Base-by-base conservation (phyloP, 768 basidiomycete genomes). In the Clitopilus hobsonii region DNA sequence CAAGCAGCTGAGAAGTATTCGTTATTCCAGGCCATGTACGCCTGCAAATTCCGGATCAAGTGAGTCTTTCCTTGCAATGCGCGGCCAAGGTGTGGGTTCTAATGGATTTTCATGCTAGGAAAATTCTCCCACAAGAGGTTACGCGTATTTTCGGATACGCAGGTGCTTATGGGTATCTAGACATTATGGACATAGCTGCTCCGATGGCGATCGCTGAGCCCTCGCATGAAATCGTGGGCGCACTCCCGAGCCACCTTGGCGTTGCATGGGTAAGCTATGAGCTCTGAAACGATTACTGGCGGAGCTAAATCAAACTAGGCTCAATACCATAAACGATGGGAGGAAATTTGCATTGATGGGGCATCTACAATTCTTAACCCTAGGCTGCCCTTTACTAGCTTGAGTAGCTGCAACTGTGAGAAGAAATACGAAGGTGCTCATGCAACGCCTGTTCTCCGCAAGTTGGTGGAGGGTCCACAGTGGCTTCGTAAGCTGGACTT, bases 1-100 rank as follows among this genome's bases (percentile, higher is more conserved):
- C 28, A 56, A 25, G 58, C 58, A 6, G 56, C 49, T 2, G 58
- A 60, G 23, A 60, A 60, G 25, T 60, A 60, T 49, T 18, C 51
- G 5, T 51, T 60, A 16, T 57, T 24, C 20, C 27, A 38, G 28
- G 56, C 56, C 3, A 60, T 59, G 52, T 23, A 45, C n/a, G 41
- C 54, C 23, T 59, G 58, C 25, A 36, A 38, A 26, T 32, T 59
- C 16, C 54, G 55, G 22, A 57, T 60, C 56, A 53, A 50, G 58
- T 60, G 32, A 25, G 56, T 53, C 29, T 7, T 30, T 30, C 29
- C 29, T 14, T 30, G 29, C 14, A 30, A 6, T 30, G 14, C n/a
- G n/a, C n/a, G n/a, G n/a, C n/a, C n/a, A n/a, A n/a, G n/a, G 29
- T 7, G 29, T 30, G 14, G 14, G 14, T n/a, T n/a, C n/a, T 11